These are phyloP conservation scores for Isatis lusitanica DNA, from an alignment of 441 rosid species.

Conservation along the genomic window DNA sequence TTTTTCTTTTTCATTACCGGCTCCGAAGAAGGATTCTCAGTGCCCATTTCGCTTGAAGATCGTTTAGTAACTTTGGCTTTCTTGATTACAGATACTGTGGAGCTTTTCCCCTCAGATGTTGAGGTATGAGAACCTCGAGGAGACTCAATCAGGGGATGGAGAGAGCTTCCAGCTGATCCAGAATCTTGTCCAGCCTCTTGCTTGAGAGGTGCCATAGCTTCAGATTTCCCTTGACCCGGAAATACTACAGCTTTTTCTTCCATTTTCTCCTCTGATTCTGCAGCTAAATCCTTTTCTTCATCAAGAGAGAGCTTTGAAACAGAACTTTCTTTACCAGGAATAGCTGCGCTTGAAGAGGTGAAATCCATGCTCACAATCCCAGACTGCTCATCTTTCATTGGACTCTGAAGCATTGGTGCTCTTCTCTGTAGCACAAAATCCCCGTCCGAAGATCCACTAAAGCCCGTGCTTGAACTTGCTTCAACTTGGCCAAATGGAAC, in stretches of 20 bases:
- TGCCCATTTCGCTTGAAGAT: slow-evolving; percentile 42
- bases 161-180: slow-evolving; percentile 41
- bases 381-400: slow-evolving; percentile 42
- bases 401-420: slow-evolving; percentile 38
- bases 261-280: slow-evolving; percentile 18
- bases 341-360: slow-evolving; percentile 42
- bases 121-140: slow-evolving; percentile 35
- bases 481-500: slow-evolving; percentile 40
- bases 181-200: slow-evolving; percentile 39
- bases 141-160: slow-evolving; percentile 36
- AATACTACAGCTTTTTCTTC: slow-evolving; percentile 18
- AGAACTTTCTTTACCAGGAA: slow-evolving; percentile 37
- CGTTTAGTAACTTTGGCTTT: slow-evolving; percentile 58
- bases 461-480: slow-evolving; percentile 31
- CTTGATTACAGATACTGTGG: slow-evolving; percentile 45
- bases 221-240: slow-evolving; percentile 35
- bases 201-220: slow-evolving; percentile 36
- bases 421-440: slow-evolving; percentile 79
- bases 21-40: slow-evolving; percentile 41
- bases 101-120: slow-evolving; percentile 39
- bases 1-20: slow-evolving; percentile 73
- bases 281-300: slow-evolving; percentile 23
- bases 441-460: slow-evolving; percentile 51
- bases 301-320: slow-evolving; percentile 18
- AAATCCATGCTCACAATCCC: slow-evolving; percentile 38